phyloP scores from a whole-genome alignment of 2,329 filamentous ascomycete species.

The Cladosporium sp. region DNA sequence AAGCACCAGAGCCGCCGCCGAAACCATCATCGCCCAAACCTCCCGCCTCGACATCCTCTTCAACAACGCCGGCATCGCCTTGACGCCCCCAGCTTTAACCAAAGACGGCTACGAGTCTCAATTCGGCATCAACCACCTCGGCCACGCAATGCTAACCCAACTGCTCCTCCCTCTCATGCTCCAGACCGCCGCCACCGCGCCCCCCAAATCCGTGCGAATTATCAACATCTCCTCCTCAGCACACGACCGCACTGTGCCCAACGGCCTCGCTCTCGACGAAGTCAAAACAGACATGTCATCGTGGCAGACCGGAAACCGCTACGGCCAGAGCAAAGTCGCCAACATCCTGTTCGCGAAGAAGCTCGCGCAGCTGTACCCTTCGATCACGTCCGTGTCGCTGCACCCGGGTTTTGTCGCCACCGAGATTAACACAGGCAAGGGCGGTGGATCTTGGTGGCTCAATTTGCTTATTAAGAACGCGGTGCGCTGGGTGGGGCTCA shows the following conservation, averaged over 20 bases:
- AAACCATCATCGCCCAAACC: conserved; percentile 42
- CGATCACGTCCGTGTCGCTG: conserved; percentile 47
- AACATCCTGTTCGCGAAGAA: conserved; percentile 51
- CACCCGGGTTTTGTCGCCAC: conserved; percentile 55
- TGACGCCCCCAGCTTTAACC: conserved; percentile 30
- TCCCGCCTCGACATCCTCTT: conserved; percentile 41
- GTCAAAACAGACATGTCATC: conserved; percentile 44
- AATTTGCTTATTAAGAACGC: conserved; percentile 33
- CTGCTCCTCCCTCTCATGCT: conserved; percentile 39
- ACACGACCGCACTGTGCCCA: conserved; percentile 19
- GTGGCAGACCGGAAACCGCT: conserved; percentile 41
- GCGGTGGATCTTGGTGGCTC: conserved; percentile 25
- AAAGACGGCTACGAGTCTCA: conserved; percentile 33
- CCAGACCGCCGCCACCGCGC: conserved; percentile 42
- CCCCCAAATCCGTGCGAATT: conserved; percentile 48
- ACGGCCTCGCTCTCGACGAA: conserved; percentile 38
- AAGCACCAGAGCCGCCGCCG: conserved; percentile 50
- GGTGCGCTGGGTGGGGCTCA: conserved; percentile 19
- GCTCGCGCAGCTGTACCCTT: conserved; percentile 48
- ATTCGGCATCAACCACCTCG: conserved; percentile 34
- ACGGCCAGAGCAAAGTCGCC: conserved; percentile 54
- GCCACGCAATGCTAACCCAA: conserved; percentile 34
- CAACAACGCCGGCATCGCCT: conserved; percentile 34
- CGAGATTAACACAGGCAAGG: conserved; percentile 39
- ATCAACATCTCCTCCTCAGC: conserved; percentile 44